These are phyloP conservation scores for Cenococcum geophilum DNA, from an alignment of 495 filamentous ascomycete species.

Conservation along the genomic window DNA sequence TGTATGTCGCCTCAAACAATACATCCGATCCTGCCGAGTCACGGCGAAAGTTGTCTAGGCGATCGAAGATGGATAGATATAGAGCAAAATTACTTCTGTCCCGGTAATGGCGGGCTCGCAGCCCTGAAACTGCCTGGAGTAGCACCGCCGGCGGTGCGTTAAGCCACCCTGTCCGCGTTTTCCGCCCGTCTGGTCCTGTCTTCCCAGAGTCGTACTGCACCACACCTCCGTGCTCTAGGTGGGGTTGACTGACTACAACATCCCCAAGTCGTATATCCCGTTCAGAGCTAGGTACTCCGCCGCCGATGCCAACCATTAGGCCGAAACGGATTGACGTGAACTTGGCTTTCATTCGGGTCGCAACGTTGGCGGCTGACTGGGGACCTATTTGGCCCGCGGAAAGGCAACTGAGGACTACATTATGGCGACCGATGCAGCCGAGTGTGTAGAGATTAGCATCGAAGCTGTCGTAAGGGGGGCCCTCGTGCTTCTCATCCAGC, in stretches of 20 bases:
- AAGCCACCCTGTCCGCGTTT: too few species aligned
- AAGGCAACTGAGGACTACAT: constrained; percentile 45
- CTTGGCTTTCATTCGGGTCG: constrained; percentile 33
- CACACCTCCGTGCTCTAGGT: too few species aligned
- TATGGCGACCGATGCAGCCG: too few species aligned
- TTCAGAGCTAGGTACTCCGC: constrained; percentile 35
- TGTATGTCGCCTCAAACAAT: not conserved
- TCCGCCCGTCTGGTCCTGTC: too few species aligned
- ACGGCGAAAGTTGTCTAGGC: not conserved
- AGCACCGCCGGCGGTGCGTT: not conserved
- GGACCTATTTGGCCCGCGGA: constrained; percentile 36
- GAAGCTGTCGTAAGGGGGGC: not conserved
- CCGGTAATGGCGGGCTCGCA: not conserved
- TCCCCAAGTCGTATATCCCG: too few species aligned
- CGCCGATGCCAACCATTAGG: constrained; percentile 45
- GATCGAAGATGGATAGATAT: not conserved
- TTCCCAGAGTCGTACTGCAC: too few species aligned
- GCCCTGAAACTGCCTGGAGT: not conserved
- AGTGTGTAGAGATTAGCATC: constrained; percentile 33
- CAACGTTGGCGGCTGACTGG: constrained; percentile 33
- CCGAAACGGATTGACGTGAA: constrained; percentile 40
- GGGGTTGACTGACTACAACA: too few species aligned
- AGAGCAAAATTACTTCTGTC: not conserved
- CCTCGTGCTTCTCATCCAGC: constrained; percentile 36
- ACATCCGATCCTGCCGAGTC: not conserved